phyloP scores from a whole-genome alignment of 2,329 filamentous ascomycete genomes.

The Metarhizium anisopliae region DNA sequence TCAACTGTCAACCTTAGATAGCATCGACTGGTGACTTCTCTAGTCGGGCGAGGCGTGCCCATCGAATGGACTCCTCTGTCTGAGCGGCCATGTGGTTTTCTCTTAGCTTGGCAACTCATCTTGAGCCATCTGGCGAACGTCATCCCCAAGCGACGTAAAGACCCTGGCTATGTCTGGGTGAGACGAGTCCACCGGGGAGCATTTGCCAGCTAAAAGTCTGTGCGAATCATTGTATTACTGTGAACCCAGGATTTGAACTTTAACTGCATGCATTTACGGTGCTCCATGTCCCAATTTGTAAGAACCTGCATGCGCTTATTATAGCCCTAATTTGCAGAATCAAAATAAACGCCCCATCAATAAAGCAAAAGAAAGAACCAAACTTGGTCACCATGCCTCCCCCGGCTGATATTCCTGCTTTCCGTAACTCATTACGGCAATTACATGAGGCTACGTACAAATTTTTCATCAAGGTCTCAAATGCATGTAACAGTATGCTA shows the following conservation, averaged over 20 bases:
- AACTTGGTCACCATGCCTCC: neutral
- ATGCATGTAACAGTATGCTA: neutral
- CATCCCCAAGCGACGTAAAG: too few species aligned
- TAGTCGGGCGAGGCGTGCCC: too few species aligned
- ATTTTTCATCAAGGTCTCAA: neutral
- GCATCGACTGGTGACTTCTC: too few species aligned
- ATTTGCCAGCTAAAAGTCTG: neutral
- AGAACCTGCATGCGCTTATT: neutral
- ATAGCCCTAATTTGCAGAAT: neutral
- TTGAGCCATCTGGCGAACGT: too few species aligned
- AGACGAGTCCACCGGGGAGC: neutral
- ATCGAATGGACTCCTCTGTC: too few species aligned
- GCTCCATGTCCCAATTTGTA: neutral
- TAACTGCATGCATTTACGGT: neutral
- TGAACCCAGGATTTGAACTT: neutral
- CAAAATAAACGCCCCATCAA: neutral
- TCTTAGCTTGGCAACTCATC: neutral
- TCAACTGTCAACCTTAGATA: too few species aligned
- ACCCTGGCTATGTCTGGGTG: neutral
- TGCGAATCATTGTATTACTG: neutral
- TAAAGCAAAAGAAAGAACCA: neutral
- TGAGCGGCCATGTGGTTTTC: too few species aligned
- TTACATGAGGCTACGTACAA: neutral
- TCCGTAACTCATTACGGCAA: neutral
- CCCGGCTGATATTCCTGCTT: neutral